Conservation (phyloP, 192 early-diverging fungal species). For the Umbelopsis ramanniana region DNA sequence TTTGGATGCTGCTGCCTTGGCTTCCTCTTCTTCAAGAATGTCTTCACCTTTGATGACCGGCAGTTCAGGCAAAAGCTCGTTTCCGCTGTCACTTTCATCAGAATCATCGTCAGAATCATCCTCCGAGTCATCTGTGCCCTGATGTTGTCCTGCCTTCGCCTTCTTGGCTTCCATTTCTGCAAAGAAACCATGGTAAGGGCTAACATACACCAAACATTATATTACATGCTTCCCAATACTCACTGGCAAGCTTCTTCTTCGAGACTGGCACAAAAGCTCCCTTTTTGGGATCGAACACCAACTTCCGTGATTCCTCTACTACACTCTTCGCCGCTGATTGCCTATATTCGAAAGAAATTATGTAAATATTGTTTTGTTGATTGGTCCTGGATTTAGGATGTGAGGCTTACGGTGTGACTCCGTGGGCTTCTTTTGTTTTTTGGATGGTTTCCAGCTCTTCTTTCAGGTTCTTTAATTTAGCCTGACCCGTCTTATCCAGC, state of each 20-base stretch:
- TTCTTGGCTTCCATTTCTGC: conserved; percentile 1
- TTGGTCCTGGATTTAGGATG: background rate
- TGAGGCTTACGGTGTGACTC: background rate
- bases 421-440: conserved; percentile 57
- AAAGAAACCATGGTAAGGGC: no score
- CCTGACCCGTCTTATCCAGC: conserved; percentile 50
- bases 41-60: conserved; percentile 5
- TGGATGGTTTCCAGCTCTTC: conserved; percentile 59
- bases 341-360: background rate
- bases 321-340: conserved; percentile 19
- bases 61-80: conserved; percentile 5
- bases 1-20: background rate
- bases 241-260: background rate
- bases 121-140: conserved; percentile 4
- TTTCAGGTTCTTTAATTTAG: conserved; percentile 47
- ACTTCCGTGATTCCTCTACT: conserved; percentile 33
- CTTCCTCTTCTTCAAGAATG: conserved; percentile 8
- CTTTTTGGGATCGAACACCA: conserved; percentile 40
- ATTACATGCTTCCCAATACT: background rate
- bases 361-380: background rate
- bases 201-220: background rate
- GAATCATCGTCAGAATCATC: conserved; percentile 5
- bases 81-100: background rate
- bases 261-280: conserved; percentile 36
- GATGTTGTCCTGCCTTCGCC: background rate